Base-by-base conservation (phyloP, 148 eudicot genomes). In the Dianthus caryophyllus region DNA sequence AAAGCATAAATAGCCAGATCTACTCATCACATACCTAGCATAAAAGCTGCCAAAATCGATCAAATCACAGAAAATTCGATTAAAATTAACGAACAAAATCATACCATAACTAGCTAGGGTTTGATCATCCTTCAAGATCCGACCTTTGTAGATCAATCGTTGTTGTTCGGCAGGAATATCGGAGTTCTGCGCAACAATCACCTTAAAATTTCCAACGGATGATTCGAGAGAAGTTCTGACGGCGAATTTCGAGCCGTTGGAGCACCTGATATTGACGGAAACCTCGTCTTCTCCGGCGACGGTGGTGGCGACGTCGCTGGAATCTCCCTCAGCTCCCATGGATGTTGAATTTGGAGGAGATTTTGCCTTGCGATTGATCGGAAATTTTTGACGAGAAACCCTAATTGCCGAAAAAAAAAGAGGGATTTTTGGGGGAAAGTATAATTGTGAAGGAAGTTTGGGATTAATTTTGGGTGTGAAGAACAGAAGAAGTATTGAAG, bases 81-180 rank as follows among this genome's bases (percentile, higher is more conserved):
- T 33, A 33, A 5, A 46, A 18, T 38, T 41, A 21, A 6, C 18
- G 53, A 3, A 21, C 30, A 66, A 43, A 63, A 57, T 29, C 66
- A 29, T 83, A 91, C 96, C 96, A 73, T 91, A 91, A 76, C 88
- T 84, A 27, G 50, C 84, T 57, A 91, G 90, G 75, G 85, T 86
- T 73, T 91, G 96, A 65, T 91, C 96, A 47, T 91, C 91, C 83
- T 91, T 91, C 58, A 91, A 83, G 81, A 91, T 88, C 80, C 96
- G 88, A 24, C 96, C 96, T 69, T 91, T 88, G 68, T 91, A 91
- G 77, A 91, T 91, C 92, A 91, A 61, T 68, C 92, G 75, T 86
- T 88, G 97, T 64, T 91, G 96, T 51, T 85, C 83, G 56, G 92
- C 82, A 17, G 90, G 96, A 4, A 88, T 82, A 48, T 91, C 92